Evolutionary conservation across 208 protist genomes (phyloP).

Genomic region (Leptomonas pyrrhocoris): DNA sequence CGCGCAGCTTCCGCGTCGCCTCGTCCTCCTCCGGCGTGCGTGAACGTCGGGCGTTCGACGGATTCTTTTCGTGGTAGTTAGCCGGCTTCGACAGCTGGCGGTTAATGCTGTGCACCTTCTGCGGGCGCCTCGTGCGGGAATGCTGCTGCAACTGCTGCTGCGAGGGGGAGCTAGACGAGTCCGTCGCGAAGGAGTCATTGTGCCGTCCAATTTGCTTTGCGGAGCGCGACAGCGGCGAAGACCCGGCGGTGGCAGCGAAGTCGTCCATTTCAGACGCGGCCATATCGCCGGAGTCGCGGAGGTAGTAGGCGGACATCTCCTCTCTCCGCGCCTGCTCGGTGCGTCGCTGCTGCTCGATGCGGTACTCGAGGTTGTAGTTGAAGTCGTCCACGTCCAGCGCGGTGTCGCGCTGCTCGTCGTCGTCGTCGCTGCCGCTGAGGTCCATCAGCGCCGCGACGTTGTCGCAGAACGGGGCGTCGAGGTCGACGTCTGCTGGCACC

Average conservation of each 20-base stretch:
- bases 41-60: conserved; percentile 14
- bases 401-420: conserved; percentile 19
- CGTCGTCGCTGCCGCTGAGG: conserved; percentile 57
- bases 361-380: conserved; percentile 52
- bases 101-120: conserved; percentile 59
- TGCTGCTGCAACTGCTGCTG: conserved; percentile 4
- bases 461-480: conserved; percentile 70
- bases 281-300: conserved; percentile 36
- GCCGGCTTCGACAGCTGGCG: conserved; percentile 62
- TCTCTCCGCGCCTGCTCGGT: conserved; percentile 48
- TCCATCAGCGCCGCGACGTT: conserved; percentile 51
- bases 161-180: neutral
- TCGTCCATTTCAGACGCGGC: conserved; percentile 3
- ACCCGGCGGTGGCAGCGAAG: neutral
- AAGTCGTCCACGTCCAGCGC: conserved; percentile 8
- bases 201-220: conserved; percentile 17
- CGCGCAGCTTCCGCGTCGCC: conserved; percentile 69
- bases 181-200: conserved; percentile 1
- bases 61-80: conserved; percentile 40
- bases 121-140: conserved; percentile 2
- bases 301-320: conserved; percentile 80
- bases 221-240: conserved; percentile 2
- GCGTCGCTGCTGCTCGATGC: conserved; percentile 53
- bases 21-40: conserved; percentile 73
- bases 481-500: conserved; percentile 52